Evolutionary conservation across 805 yeast genomes (phyloP), one percentile per base, ranked within the genome.

Genomic region (Metschnikowia kofuensis): DNA sequence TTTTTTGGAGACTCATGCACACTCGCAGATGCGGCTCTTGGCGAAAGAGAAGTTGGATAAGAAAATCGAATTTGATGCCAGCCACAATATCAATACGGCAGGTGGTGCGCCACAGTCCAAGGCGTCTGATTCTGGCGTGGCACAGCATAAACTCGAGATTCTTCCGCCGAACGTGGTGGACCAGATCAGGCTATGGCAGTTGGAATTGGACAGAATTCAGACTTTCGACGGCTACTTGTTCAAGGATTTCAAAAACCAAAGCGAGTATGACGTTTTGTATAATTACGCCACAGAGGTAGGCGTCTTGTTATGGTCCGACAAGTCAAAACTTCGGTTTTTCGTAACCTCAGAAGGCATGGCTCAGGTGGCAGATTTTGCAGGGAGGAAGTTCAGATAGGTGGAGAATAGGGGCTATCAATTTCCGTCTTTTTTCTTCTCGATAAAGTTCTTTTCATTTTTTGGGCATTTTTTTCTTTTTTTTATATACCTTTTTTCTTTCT

Each of bases 101-200:
- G 21, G 21, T 21, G 21, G 21, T 21, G 21, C 21, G 21, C 21
- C 21, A 21, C 21, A 21, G 21, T 21, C 21, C 21, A 21, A 21
- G 21, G 2, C 21, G 21, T 91, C 57, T 1, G 65, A 59, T 34
- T 53, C 59, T 6, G 57, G 53, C 9, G 71, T 70, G 12, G 68
- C 76, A 7, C 77, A 77, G 53, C 79, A 82, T 55, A 63, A 78
- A 53, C 59, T 83, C 50, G 84, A 84, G 61, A 72, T 94, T 11
- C 65, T 87, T 6, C 98, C 98, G 4, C 96, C 98, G 0, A 94
- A 96, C 0, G 96, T 94, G n/a, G 87, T 89, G 1, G 99, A 94
- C 67, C 99, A 94, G 65, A 88, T 94, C 58, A 85, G 84, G 63
- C 75, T 94, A 45, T 94, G 99, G 99, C 98, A 94, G 70, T 74